Base-by-base conservation (phyloP, 371 early-diverging fungal genomes). In the Mucor indicus region DNA sequence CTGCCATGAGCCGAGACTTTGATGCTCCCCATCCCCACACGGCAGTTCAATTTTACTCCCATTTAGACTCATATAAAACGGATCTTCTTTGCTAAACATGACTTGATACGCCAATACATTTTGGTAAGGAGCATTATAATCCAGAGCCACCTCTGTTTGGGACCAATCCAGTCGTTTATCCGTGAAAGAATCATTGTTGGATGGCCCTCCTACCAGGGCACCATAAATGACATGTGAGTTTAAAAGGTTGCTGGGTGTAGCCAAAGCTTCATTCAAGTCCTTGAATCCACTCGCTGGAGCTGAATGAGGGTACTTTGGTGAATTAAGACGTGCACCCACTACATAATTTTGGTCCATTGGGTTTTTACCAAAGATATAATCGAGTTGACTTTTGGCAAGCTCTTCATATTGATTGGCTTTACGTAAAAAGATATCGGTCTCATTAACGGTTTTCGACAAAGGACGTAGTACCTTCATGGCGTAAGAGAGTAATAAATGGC, bases 121-220 rank as follows among this genome's bases (percentile, higher is more conserved):
- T 21, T 72, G 72, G 37, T 74, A 72, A 0, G 72, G 70, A 25
- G 77, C 75, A 36, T 79, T 79, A 45, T 79, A 79, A 29, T 79
- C 77, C 40, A 79, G 39, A 1, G 79, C 79, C 7, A 76, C 75
- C 57, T 79, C 77, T 15, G 52, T 66, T 50, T 79, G 69, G 15
- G 44, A n/a, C 75, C 75, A 79, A 30, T 76, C 55, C 15, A 50
- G 38, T 0, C 70, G 62, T 8, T 38, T 22, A 31, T 79, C 79
- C 0, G 44, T 12, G 47, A 69, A 79, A 0, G 62, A 51, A 24
- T 77, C 79, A 27, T 68, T 57, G 35, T 55, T 55, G 21, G 64
- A 49, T 1, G 79, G 79, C 1, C 79, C 79, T 8, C 79, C 77
- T n/a, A 79, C 77, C 25, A 79, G 37, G 1, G 73, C 73, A 47